Evolutionary conservation across 2,329 filamentous ascomycete species (phyloP).

Genomic region (Sporothrix euskadiensis): DNA sequence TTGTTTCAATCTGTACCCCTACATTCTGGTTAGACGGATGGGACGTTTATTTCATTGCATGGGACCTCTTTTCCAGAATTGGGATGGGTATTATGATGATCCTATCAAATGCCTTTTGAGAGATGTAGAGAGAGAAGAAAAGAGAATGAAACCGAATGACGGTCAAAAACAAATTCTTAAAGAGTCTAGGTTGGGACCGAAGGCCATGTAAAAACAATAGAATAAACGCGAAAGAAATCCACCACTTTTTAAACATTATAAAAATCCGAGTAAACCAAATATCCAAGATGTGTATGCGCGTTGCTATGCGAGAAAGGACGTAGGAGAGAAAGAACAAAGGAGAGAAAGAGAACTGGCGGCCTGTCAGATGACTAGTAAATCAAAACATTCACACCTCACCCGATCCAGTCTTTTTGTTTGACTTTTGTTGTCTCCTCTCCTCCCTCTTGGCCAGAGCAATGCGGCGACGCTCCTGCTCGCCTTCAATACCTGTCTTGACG

Average conservation of each 20-base stretch:
- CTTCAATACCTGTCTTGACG: conserved; percentile 56
- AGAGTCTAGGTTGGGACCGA: not conserved
- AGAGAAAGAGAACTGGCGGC: no score
- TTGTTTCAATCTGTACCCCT: not conserved
- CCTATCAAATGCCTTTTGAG: not conserved
- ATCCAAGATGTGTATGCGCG: not conserved
- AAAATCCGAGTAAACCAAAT: not conserved
- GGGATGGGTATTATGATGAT: conserved; percentile 1
- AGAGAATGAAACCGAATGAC: not conserved
- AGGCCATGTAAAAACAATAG: not conserved
- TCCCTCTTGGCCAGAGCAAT: conserved; percentile 28
- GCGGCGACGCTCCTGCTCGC: conserved; percentile 32
- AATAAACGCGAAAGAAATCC: not conserved
- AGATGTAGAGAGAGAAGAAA: not conserved
- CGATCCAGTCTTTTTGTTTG: not conserved
- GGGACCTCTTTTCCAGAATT: not conserved
- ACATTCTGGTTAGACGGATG: not conserved
- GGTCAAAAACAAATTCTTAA: not conserved
- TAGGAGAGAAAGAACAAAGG: no score
- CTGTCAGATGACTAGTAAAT: no score
- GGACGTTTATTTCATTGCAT: not conserved
- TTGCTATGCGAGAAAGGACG: not conserved
- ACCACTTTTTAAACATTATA: not conserved
- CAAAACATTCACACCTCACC: not conserved
- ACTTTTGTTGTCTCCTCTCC: conserved; percentile 17